Conservation (phyloP, 2,329 filamentous ascomycete genomes). For the Stachybotrys chartarum region DNA sequence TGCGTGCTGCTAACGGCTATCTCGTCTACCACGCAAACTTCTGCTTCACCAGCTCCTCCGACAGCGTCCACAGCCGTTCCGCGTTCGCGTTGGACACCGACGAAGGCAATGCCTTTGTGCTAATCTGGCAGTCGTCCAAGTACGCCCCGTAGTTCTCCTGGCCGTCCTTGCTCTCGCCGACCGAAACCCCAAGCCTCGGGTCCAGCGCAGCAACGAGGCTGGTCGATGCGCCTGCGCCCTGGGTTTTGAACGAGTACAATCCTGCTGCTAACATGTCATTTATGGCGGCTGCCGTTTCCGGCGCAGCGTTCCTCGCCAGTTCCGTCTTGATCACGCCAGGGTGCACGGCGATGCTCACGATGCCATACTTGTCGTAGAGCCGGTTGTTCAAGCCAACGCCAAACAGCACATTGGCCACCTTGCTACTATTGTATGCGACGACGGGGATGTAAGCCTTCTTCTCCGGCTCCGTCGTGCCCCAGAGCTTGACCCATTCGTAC, state of each 20-base stretch:
- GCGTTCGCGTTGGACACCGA: conserved; percentile 18
- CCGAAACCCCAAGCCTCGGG: conserved; percentile 7
- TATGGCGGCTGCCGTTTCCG: conserved; percentile 9
- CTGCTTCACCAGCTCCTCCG: conserved; percentile 24
- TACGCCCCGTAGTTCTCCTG: conserved; percentile 20
- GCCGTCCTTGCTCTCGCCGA: conserved; percentile 6
- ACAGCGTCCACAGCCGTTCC: conserved; percentile 24
- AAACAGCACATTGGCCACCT: conserved; percentile 20
- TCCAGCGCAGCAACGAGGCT: conserved; percentile 25
- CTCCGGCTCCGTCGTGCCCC: conserved; percentile 9
- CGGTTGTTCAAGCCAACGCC: conserved; percentile 14
- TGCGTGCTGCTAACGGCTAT: neutral
- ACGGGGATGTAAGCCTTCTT: conserved; percentile 13
- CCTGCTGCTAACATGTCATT: conserved; percentile 5
- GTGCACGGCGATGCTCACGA: conserved; percentile 21
- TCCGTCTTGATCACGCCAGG: conserved; percentile 26
- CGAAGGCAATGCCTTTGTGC: conserved; percentile 4
- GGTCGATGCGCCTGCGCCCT: conserved; percentile 21
- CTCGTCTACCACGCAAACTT: conserved; percentile 16
- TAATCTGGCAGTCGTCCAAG: conserved; percentile 19
- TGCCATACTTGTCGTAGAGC: conserved; percentile 20
- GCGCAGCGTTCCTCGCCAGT: conserved; percentile 14
- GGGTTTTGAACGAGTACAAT: conserved; percentile 11
- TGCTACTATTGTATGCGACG: conserved; percentile 18
- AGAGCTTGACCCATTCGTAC: conserved; percentile 5